phyloP scores from a whole-genome alignment of 2,329 filamentous ascomycete species.

The Pyrenochaeta sp. region DNA sequence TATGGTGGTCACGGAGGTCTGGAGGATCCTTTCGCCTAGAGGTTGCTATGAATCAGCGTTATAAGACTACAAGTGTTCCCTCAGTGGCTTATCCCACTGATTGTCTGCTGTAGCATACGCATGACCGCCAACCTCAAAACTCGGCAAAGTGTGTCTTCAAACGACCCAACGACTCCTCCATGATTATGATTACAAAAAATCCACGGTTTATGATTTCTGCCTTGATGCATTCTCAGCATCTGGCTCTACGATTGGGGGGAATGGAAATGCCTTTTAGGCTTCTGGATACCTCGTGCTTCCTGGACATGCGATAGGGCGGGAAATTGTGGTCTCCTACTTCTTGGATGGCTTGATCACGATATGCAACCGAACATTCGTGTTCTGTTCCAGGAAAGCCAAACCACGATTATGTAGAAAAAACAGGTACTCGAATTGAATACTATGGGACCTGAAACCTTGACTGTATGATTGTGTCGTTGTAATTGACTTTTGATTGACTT shows the following conservation, averaged over 20 bases:
- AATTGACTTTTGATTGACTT: too few relatives aligned
- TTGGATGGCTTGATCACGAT: background rate
- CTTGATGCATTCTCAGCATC: background rate
- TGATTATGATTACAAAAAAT: background rate
- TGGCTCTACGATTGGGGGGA: background rate
- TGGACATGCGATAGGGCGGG: background rate
- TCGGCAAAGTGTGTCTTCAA: background rate
- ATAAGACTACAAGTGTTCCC: background rate
- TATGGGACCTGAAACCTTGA: background rate
- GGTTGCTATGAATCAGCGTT: background rate
- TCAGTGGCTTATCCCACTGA: background rate
- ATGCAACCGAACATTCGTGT: background rate
- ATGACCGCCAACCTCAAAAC: background rate
- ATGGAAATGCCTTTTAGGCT: background rate
- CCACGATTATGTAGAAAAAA: background rate
- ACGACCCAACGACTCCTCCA: background rate
- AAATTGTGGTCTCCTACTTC: background rate
- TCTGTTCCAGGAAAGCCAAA: background rate
- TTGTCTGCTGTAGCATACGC: background rate
- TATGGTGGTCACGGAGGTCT: background rate
- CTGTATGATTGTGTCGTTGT: background rate
- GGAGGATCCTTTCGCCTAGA: background rate
- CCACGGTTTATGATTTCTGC: background rate
- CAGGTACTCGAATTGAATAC: background rate
- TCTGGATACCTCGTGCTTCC: background rate